Evolutionary conservation across 2,329 filamentous ascomycete species (phyloP), one percentile per base, ranked within the genome.

Genomic region (Curvularia verruculosa): DNA sequence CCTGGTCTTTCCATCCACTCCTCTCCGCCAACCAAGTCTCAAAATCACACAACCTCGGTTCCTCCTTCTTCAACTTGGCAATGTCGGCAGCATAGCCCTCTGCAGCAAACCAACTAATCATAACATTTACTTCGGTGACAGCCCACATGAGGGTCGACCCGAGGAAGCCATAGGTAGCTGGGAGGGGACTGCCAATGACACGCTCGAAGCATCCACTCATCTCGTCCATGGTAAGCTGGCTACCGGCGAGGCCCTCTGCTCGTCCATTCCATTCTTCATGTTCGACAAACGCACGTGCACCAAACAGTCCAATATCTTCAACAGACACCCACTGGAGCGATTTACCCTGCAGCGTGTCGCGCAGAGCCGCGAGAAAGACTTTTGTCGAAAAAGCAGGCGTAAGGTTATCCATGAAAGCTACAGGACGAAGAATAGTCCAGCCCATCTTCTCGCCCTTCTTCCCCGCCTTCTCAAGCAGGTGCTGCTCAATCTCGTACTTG

Each of bases 401-500:
- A 4, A 84, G 64, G 72, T 88, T 86, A 49, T 89, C 86, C 78
- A 87, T 84, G 74, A 89, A 89, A 1, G 83, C 84, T 0, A 84
- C 82, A 0, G 87, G 87, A 3, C 86, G 81, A 2, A 89, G 75
- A 37, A 89, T 83, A 0, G 85, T 87, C 82, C 84, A 89, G 6
- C 74, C 75, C 84, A 87, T 86, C 0, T 66, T 71, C 9, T 77
- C 76, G 5, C 77, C 75, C 3, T 73, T 73, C 8, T 77, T 67
- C 1, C 76, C 78, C 1, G 76, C 76, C 18, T 74, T 75, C 24
- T 82, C 76, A 28, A 83, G 75, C n/a, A 90, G 80, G 61, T 89
- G 79, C 50, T 82, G 75, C 74, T 90, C 88, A 64, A 89, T 86
- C 10, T 81, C 72, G 63, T 85, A 80, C 70, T 90, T 90, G 64